Evolutionary conservation across 192 early-diverging fungal genomes (phyloP).

Genomic region (Coemansia sp.): DNA sequence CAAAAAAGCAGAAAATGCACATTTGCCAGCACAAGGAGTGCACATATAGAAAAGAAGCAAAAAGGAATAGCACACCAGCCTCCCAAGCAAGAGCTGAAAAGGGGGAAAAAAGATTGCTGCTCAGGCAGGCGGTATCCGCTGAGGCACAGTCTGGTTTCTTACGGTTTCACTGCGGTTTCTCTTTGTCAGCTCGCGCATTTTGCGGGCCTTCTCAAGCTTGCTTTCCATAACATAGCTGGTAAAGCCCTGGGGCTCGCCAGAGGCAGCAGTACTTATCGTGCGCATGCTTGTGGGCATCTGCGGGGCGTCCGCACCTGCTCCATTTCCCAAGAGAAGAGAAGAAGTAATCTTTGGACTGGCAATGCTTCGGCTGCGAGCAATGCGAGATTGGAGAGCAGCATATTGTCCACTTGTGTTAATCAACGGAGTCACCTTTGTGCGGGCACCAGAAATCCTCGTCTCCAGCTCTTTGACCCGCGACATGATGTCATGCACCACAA

Average conservation of each 20-base stretch:
- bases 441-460: constrained; percentile 69
- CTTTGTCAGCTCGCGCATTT: constrained; percentile 29
- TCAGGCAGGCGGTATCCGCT: constrained; percentile 23
- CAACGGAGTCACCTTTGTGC: constrained; percentile 73
- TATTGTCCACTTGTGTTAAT: constrained; percentile 51
- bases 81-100: neutral
- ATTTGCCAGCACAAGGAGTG: no score
- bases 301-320: constrained; percentile 7
- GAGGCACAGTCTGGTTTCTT: constrained; percentile 39
- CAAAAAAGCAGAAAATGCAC: neutral
- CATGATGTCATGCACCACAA: constrained; percentile 75
- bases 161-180: constrained; percentile 22
- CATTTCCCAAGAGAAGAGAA: constrained; percentile 8
- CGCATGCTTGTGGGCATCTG: constrained; percentile 23
- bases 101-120: neutral
- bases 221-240: constrained; percentile 24
- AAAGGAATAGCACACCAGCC: neutral
- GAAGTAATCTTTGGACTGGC: constrained; percentile 33
- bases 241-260: constrained; percentile 17
- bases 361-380: constrained; percentile 36
- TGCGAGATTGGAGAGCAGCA: constrained; percentile 42
- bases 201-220: constrained; percentile 30
- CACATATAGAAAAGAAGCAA: constrained; percentile 2
- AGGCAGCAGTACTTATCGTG: constrained; percentile 7
- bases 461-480: constrained; percentile 75